Evolutionary conservation across 1,284 basidiomycete genomes (phyloP), one percentile per base, ranked within the genome.

Genomic region (Austropuccinia psidii): DNA sequence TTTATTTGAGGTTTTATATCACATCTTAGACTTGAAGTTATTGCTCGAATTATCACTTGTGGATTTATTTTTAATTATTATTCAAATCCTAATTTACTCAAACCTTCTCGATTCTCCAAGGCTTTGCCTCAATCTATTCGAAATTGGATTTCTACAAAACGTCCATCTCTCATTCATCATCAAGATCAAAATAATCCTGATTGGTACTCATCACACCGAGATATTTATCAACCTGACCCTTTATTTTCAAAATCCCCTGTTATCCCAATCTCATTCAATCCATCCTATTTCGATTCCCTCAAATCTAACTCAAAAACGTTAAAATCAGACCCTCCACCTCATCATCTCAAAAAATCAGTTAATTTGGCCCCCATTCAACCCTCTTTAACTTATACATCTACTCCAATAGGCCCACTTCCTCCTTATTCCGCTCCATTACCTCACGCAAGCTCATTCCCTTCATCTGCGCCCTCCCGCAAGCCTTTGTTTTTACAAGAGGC

Each of bases 11-110:
- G 58, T 43, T 69, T n/a, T 35, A 57, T 57, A 15, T 57, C 29
- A 24, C 7, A 29, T 33, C 35, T 11, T 76, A 92, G 91, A 4
- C 75, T 96, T 47, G 95, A 98, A 83, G 87, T 90, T 68, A 84
- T 90, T 75, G 91, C 91, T 49, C 88, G 94, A 27, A 93, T 96
- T 79, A 86, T 91, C 78, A 90, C 95, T 31, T 93, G 91, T 13
- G 95, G 95, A 19, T 86, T 98, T 76, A 80, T 98, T 31, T 85
- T 97, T 74, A 93, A 97, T 79, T 93, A 94, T 45, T 15, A 29
- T 35, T 35, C 39, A n/a, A n/a, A n/a, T n/a, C n/a, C n/a, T n/a
- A n/a, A n/a, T n/a, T n/a, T n/a, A n/a, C n/a, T n/a, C n/a, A n/a
- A n/a, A n/a, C n/a, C n/a, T n/a, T n/a, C 27, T 52, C n/a, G 62